Base-by-base conservation (phyloP, 306 rosid species). In the Medicago lupulina region DNA sequence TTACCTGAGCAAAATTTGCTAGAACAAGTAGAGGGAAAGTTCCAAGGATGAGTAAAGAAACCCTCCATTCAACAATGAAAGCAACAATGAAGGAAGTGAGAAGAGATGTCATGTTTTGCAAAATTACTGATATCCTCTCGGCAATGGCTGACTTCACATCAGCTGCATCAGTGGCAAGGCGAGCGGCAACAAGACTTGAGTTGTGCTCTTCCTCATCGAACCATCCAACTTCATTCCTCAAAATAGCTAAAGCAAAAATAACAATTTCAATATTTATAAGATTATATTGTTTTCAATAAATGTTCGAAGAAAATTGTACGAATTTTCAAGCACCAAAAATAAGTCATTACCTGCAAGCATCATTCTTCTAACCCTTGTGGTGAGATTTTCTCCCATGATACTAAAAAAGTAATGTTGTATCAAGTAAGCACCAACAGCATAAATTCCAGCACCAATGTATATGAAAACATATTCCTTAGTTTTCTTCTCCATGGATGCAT, bases 161-260 rank as follows among this genome's bases (percentile, higher is more conserved):
- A 36, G 99, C 90, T 21, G 99, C 99, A 80, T 95, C 99, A 0
- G 97, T 92, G 2, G 99, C 97, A 21, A 95, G 85, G 10, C 87
- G 81, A 25, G 99, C 95, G 34, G 99, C 92, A 57, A 95, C 84
- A 8, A 95, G 87, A 84, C 97, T 92, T 8, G 99, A 95, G 85
- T 95, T 95, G 87, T 95, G 93, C 83, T 95, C 99, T 76, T 92
- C 99, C 85, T 95, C 97, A 65, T 95, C 99, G 80, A 81, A 95
- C 99, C 99, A 95, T 76, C 99, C 99, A 28, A 95, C 99, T 89
- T 95, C 99, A 79, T 95, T 92, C 85, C 96, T 95, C 76, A 95
- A 78, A 14, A 92, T 92, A 16, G 97, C 99, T 92, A 66, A 34
- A 34, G 19, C 61, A 31, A 65, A 58, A 44, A 59, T 5, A 28